phyloP scores from a whole-genome alignment of 1,284 basidiomycete genomes.

The Rhodotorula sp. region DNA sequence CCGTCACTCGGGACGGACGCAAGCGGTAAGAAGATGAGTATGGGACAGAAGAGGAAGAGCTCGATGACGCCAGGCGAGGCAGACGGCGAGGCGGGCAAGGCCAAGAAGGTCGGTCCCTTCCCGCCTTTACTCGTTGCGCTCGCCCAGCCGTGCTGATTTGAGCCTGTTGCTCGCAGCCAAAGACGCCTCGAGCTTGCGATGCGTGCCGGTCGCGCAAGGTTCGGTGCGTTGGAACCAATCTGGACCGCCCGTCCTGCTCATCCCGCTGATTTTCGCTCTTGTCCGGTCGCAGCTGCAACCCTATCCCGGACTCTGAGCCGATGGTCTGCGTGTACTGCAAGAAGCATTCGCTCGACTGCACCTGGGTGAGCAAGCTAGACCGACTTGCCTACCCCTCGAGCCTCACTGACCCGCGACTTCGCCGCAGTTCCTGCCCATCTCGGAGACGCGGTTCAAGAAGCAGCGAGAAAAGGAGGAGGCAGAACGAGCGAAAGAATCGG shows the following conservation, averaged over 20 bases:
- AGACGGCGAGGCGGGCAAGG: not conserved
- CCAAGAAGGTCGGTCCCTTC: constrained; percentile 1
- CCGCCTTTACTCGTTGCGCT: not conserved
- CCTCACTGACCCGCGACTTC: not conserved
- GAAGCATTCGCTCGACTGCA: constrained; percentile 86
- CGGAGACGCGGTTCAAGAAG: constrained; percentile 94
- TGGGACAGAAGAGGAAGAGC: constrained; percentile 4
- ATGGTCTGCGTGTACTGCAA: constrained; percentile 80
- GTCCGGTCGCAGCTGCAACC: constrained; percentile 63
- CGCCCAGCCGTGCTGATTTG: too few relatives aligned
- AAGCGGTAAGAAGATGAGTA: not conserved
- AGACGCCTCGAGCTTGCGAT: constrained; percentile 86
- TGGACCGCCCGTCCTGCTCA: too few relatives aligned
- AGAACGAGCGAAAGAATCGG: constrained; percentile 16
- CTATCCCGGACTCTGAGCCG: constrained; percentile 69
- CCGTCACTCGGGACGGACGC: not conserved
- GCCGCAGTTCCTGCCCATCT: constrained; percentile 79
- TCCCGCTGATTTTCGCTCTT: not conserved
- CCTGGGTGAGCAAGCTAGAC: constrained; percentile 53
- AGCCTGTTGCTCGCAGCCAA: constrained; percentile 47
- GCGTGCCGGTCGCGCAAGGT: constrained; percentile 93
- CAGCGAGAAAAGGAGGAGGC: constrained; percentile 48
- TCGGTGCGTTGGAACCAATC: constrained; percentile 53
- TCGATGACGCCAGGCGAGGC: not conserved
- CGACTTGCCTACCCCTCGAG: not conserved